phyloP scores from a whole-genome alignment of 495 filamentous ascomycete species.

The Daldinia bambusicola region DNA sequence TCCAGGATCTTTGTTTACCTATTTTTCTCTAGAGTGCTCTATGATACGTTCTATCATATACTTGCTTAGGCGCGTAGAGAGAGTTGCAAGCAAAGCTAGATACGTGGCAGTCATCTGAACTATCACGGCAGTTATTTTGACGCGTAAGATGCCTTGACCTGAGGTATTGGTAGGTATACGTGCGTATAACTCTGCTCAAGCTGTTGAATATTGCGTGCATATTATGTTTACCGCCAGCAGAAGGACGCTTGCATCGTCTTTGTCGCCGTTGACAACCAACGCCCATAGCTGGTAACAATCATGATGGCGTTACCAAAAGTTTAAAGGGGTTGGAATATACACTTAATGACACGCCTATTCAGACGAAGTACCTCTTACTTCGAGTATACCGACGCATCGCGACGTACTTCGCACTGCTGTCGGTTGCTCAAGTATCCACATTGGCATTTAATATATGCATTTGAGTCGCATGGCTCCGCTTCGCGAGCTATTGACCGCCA shows the following conservation, averaged over 20 bases:
- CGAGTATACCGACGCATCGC: constrained; percentile 10
- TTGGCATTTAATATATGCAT: constrained; percentile 27
- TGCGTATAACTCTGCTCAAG: constrained; percentile 14
- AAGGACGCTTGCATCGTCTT: constrained; percentile 9
- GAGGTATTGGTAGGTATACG: constrained; percentile 22
- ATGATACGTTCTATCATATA: constrained; percentile 13
- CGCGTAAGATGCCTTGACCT: constrained; percentile 8
- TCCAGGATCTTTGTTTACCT: constrained; percentile 5
- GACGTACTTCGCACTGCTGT: constrained; percentile 11
- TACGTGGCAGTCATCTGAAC: constrained; percentile 22
- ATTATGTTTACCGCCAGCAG: background rate
- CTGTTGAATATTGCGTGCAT: background rate
- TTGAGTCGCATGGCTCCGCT: constrained; percentile 26
- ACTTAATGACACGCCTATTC: constrained; percentile 15
- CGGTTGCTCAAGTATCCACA: constrained; percentile 27
- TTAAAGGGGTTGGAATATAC: constrained; percentile 5
- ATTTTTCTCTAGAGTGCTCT: background rate
- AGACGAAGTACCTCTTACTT: constrained; percentile 12
- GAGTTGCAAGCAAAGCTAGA: constrained; percentile 23
- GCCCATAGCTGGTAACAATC: background rate
- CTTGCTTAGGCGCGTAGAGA: constrained; percentile 29
- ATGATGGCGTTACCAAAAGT: background rate
- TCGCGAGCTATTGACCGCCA: constrained; percentile 27
- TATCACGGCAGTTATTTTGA: constrained; percentile 28
- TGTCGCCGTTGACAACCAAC: background rate